A percentile compares a stretch with the other conserved stretches of the same genome.
Conservation (phyloP, 257 asterid genomes). For the Solanum sparsipilum region DNA sequence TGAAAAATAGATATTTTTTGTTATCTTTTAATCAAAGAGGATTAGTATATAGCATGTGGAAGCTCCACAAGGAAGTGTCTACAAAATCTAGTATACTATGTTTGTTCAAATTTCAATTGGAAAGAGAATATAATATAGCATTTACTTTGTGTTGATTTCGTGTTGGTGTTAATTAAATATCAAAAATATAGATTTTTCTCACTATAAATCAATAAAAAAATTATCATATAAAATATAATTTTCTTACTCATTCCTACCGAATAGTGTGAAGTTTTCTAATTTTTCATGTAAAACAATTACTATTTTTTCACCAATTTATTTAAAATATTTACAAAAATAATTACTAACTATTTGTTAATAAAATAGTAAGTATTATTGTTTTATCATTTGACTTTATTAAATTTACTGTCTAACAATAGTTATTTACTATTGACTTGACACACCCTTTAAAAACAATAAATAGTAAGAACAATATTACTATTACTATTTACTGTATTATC, state of each 20-base stretch:
- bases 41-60: neutral
- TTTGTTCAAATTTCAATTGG: neutral
- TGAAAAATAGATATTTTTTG: neutral
- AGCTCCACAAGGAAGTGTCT: neutral
- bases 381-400: too few species aligned
- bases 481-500: too few species aligned
- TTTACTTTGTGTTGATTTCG: neutral
- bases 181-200: neutral
- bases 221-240: too few species aligned
- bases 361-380: neutral
- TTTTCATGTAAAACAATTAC: too few species aligned
- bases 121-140: neutral
- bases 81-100: neutral
- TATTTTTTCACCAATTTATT: too few species aligned
- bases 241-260: neutral
- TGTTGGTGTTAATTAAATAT: neutral
- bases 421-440: too few species aligned
- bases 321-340: too few species aligned
- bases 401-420: too few species aligned
- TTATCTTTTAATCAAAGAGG: neutral
- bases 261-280: neutral
- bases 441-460: too few species aligned
- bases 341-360: too few species aligned
- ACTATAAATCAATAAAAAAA: neutral
- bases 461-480: too few species aligned